Evolutionary conservation across 1,284 basidiomycete genomes (phyloP), one percentile per base, ranked within the genome.

Genomic region (Ganoderma resinaceum): DNA sequence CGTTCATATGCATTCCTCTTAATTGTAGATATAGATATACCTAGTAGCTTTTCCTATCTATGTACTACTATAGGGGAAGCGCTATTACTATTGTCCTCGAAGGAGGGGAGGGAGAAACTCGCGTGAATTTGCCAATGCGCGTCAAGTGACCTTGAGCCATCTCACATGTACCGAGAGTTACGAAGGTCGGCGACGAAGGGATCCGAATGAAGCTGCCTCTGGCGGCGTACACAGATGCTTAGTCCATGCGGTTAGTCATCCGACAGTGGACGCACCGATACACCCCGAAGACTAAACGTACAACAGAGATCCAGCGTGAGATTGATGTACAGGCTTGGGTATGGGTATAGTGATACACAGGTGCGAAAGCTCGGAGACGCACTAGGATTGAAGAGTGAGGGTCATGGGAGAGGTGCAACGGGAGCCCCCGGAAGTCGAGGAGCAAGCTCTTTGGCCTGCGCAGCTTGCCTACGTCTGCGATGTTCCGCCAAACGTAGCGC

Each of bases 401-500:
- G 61, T 67, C 69, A 68, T 35, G 72, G 73, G 11, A 75, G 68
- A 35, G 66, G 62, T 33, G 71, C 69, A 38, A 72, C 71, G 12
- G 82, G 82, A 57, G 80, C 80, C n/a, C 78, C 76, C 3, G 82
- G 82, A 16, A 83, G 68, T 40, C 78, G 76, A 20, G 82, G 82
- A 3, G 78, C 81, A n/a, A 83, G 76, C 60, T 81, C 81, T 72
- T 79, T 80, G 40, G 78, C 79, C 66, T 82, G 81, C 23, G 75
- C 77, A 0, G 76, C 69, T 67, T 83, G 82, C 61, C 76, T 77
- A 37, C 78, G 76, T 70, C 76, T 80, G 64, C 80, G 78, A 66
- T 84, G 82, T 66, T 84, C 83, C 16, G 76, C 78, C 6, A 78
- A 77, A 12, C 83, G 79, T 72, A 83, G 75, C 8, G 82, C 76